phyloP scores from a whole-genome alignment of 2,329 filamentous ascomycete genomes.

The Thielaviopsis musarum region DNA sequence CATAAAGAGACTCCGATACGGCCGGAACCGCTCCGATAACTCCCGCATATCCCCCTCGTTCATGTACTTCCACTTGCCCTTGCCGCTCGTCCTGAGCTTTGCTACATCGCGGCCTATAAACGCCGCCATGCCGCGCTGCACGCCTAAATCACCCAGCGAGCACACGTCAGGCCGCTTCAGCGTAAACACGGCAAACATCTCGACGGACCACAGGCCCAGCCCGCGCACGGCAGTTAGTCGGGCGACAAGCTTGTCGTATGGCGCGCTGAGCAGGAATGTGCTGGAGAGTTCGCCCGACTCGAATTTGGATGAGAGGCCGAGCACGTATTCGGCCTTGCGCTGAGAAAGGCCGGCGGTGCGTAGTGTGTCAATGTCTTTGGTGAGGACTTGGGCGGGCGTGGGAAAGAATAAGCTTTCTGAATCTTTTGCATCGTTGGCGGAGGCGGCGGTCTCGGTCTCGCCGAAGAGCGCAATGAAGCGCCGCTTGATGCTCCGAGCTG shows the following conservation, averaged over 20 bases:
- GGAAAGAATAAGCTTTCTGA: slow-evolving; percentile 39
- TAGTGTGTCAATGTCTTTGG: slow-evolving; percentile 45
- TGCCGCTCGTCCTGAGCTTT: slow-evolving; percentile 57
- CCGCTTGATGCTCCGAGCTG: slow-evolving; percentile 73
- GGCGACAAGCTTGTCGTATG: slow-evolving; percentile 73
- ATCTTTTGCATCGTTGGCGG: slow-evolving; percentile 11
- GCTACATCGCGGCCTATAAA: slow-evolving; percentile 68
- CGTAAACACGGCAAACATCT: slow-evolving; percentile 97
- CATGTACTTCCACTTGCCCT: slow-evolving; percentile 97
- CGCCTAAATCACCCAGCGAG: slow-evolving; percentile 76
- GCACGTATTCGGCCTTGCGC: slow-evolving; percentile 89
- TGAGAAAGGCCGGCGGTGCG: slow-evolving; percentile 80
- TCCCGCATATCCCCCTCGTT: slow-evolving; percentile 81
- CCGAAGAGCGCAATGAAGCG: slow-evolving; percentile 66
- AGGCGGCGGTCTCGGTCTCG: slow-evolving; percentile 18
- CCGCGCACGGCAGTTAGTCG: slow-evolving; percentile 74
- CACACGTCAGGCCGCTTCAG: slow-evolving; percentile 91
- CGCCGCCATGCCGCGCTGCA: slow-evolving; percentile 86
- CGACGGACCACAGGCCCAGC: slow-evolving; percentile 77
- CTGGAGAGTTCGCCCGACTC: slow-evolving; percentile 47
- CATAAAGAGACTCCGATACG: slow-evolving; percentile 88
- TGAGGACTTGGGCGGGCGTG: slow-evolving; percentile 53
- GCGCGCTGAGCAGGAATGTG: slow-evolving; percentile 30
- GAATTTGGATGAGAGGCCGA: slow-evolving; percentile 60
- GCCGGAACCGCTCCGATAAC: slow-evolving; percentile 60